Evolutionary conservation across 345 rosid species (phyloP).

Genomic region (Melaleuca alternifolia): DNA sequence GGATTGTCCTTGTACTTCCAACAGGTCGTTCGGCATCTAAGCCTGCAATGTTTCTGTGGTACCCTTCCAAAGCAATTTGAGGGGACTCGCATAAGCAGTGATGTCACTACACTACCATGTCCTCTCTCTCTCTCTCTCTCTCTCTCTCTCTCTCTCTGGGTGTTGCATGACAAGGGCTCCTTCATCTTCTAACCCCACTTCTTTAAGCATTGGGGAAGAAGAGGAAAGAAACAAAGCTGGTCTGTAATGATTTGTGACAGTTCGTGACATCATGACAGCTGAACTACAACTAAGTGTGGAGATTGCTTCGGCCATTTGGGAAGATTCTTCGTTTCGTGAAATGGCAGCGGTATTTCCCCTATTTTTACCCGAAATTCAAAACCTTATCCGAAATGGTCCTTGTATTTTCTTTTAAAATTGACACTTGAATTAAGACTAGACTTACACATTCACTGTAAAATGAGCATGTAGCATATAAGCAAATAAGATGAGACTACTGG

Average conservation of each 20-base stretch:
- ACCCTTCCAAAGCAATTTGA: neutral
- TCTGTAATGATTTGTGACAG: neutral
- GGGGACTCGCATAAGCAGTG: neutral
- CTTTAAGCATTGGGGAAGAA: neutral
- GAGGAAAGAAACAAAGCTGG: neutral
- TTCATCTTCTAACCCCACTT: neutral
- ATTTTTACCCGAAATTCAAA: neutral
- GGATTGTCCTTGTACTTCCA: neutral
- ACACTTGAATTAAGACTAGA: neutral
- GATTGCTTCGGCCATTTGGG: neutral
- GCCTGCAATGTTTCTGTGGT: neutral
- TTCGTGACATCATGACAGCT: neutral
- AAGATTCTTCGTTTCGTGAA: neutral
- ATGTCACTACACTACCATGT: neutral
- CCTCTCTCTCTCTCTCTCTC: neutral
- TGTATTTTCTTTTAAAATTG: neutral
- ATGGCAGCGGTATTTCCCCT: neutral
- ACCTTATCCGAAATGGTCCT: neutral
- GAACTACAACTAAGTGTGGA: neutral
- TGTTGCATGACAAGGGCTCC: neutral
- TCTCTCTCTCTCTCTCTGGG: neutral
- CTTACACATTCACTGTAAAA: neutral
- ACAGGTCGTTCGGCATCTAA: neutral
- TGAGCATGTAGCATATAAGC: neutral
- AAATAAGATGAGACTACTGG: neutral